Conservation (phyloP, 2,329 filamentous ascomycete genomes). For the Talaromyces sp. region DNA sequence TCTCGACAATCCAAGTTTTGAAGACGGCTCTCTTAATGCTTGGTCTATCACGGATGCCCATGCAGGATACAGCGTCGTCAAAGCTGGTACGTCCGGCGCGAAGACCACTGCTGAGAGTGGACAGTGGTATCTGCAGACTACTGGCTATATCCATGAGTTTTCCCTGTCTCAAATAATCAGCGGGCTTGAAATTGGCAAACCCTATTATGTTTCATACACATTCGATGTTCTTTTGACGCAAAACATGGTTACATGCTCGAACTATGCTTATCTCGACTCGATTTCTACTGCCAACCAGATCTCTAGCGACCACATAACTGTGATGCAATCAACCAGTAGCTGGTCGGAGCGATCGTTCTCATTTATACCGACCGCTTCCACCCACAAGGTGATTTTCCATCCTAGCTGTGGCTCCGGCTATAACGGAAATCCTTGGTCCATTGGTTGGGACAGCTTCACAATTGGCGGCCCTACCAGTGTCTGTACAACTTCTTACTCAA, state of each 20-base stretch:
- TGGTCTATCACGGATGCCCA: background rate
- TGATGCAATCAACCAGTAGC: background rate
- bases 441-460: conserved; percentile 6
- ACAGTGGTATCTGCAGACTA: conserved; percentile 1
- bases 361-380: background rate
- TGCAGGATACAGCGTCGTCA: background rate
- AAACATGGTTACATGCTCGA: background rate
- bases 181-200: background rate
- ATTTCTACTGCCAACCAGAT: background rate
- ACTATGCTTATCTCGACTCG: conserved; percentile 4
- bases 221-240: background rate
- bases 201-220: background rate
- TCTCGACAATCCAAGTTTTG: conserved; percentile 4
- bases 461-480: background rate
- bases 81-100: background rate
- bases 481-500: conserved; percentile 2
- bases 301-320: background rate
- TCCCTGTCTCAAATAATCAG: conserved; percentile 1
- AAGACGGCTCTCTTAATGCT: background rate
- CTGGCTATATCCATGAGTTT: background rate
- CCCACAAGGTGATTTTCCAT: background rate
- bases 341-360: background rate
- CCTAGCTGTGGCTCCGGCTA: background rate
- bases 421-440: background rate
- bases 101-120: background rate